phyloP scores from a whole-genome alignment of 257 asterid species.

The Pogostemon cablin region DNA sequence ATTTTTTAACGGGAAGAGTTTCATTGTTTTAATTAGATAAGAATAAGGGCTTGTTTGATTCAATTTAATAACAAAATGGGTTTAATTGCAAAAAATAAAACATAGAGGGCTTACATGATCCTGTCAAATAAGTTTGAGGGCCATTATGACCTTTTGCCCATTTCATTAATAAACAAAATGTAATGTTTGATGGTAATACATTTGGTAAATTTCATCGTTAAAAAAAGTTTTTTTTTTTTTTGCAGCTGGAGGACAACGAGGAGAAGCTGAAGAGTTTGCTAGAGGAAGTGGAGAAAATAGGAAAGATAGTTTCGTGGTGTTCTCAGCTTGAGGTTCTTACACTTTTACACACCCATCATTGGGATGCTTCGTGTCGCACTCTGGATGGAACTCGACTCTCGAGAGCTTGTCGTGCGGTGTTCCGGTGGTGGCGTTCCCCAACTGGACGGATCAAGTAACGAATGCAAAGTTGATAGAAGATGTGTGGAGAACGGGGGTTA shows the following conservation, averaged over 20 bases:
- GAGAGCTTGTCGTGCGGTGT: slow-evolving; percentile 54
- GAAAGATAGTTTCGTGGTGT: slow-evolving; percentile 63
- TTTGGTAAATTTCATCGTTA: no score
- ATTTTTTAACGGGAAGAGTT: no score
- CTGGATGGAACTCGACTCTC: slow-evolving; percentile 70
- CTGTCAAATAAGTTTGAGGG: no score
- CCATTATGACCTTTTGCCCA: no score
- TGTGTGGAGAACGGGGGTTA: slow-evolving; percentile 54
- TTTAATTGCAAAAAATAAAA: no score
- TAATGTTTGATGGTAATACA: no score
- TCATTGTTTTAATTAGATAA: no score
- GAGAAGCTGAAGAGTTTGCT: slow-evolving; percentile 24
- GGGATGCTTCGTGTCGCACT: slow-evolving; percentile 63
- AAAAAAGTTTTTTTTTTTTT: no score
- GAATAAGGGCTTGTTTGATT: no score
- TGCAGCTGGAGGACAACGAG: background rate
- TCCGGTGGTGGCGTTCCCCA: slow-evolving; percentile 53
- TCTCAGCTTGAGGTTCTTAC: slow-evolving; percentile 58
- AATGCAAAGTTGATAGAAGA: slow-evolving; percentile 60
- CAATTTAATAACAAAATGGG: no score
- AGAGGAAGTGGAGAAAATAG: slow-evolving; percentile 38
- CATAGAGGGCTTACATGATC: no score
- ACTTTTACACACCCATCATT: slow-evolving; percentile 39
- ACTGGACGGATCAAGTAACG: slow-evolving; percentile 55
- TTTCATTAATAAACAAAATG: no score